These are phyloP conservation scores for Citrus cavaleriei DNA, from an alignment of 345 rosid species.

Conservation along the genomic window DNA sequence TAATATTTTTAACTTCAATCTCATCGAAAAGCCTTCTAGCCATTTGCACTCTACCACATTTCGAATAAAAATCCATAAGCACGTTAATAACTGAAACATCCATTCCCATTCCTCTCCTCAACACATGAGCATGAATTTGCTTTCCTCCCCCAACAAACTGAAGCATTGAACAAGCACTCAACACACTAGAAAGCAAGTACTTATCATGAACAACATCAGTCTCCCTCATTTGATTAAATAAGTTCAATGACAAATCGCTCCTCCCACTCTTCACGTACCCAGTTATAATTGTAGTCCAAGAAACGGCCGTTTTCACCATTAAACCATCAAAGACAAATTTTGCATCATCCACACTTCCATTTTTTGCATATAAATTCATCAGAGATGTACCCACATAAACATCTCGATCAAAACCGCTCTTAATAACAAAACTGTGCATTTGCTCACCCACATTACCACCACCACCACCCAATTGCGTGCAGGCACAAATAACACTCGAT, in stretches of 20 bases:
- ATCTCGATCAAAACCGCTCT: conserved; percentile 57
- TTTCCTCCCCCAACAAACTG: conserved; percentile 52
- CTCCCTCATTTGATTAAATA: conserved; percentile 44
- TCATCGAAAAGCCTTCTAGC: conserved; percentile 49
- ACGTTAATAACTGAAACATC: conserved; percentile 62
- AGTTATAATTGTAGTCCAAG: conserved; percentile 68
- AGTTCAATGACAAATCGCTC: conserved; percentile 42
- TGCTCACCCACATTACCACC: conserved; percentile 35
- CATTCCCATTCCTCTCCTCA: conserved; percentile 53
- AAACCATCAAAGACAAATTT: conserved; percentile 60
- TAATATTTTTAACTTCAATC: conserved; percentile 46
- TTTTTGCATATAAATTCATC: conserved; percentile 52
- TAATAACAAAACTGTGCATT: conserved; percentile 48
- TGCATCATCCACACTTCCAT: conserved; percentile 46
- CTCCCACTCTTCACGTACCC: conserved; percentile 59
- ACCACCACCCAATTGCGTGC: conserved; percentile 30
- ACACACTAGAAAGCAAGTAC: conserved; percentile 55
- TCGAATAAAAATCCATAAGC: conserved; percentile 60
- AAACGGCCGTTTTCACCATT: conserved; percentile 43
- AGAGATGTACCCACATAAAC: conserved; percentile 65
- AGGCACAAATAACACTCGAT: conserved; percentile 63
- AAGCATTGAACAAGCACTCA: conserved; percentile 56
- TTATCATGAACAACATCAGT: conserved; percentile 39
- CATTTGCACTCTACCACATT: conserved; percentile 45
- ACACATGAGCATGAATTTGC: conserved; percentile 65